Base-by-base conservation (phyloP, 352 stramenopile genomes). In the Globisporangium spinosum region DNA sequence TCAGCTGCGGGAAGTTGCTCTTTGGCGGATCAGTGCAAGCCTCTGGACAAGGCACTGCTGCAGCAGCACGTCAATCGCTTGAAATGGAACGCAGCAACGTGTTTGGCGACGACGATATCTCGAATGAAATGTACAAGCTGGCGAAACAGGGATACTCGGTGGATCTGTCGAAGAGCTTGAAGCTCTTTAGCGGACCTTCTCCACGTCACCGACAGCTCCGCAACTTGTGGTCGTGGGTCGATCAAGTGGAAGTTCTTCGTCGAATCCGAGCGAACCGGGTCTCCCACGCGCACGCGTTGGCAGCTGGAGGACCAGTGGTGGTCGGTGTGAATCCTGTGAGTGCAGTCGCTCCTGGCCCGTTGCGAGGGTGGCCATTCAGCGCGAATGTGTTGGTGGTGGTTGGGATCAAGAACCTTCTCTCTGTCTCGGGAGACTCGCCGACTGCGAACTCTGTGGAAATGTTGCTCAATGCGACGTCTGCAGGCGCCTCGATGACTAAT, bases 201-300 rank as follows among this genome's bases (percentile, higher is more conserved):
- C 68, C 69, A 20, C 77, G 77, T 0, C 72, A 82, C 34, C 81
- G 81, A 2, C 76, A 90, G 56, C 65, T 94, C 45, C 78, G 77
- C 2, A 78, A 80, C 60, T 70, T 95, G 20, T 95, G 88, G 88
- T 58, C 83, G n/a, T 95, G 88, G 88, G 82, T 95, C 8, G 84
- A 95, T 47, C 88, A 95, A 75, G 80, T 91, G 10, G 88, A 95
- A 62, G 71, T 79, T 2, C 69, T 95, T 34, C 83, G 86, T 22
- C 80, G 83, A n/a, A 78, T 84, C 40, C 82, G 81, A 68, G 81
- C 77, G 45, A 80, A 84, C 2, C 76, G 80, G 5, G 65, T 90
- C 27, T 79, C 87, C 0, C 80, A 89, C 45, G 76, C 69, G 8
- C 74, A 69, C 27, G 63, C 66, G 35, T 63, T 65, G 6, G 80